phyloP scores from a whole-genome alignment of 1,284 basidiomycete genomes.

The Veloboletus limbatus region DNA sequence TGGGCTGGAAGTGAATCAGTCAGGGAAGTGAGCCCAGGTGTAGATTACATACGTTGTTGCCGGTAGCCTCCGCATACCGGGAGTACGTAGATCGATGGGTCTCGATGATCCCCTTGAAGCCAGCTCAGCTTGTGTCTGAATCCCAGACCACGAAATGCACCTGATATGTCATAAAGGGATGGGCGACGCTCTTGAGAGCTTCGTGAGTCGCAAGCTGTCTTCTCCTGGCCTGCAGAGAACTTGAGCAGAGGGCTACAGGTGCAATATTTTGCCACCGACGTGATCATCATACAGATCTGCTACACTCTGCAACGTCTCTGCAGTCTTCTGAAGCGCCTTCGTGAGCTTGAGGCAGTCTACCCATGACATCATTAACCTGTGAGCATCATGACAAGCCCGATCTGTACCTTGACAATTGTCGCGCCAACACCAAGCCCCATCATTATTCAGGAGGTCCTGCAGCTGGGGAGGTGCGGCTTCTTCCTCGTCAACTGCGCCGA shows the following conservation, averaged over 20 bases:
- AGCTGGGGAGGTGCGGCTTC: slow-evolving; percentile 37
- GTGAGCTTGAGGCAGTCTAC: slow-evolving; percentile 72
- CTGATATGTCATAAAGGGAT: slow-evolving; percentile 68
- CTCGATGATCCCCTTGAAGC: slow-evolving; percentile 60
- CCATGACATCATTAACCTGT: neutral
- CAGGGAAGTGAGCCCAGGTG: neutral
- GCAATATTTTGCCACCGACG: slow-evolving; percentile 41
- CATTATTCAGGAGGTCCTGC: slow-evolving; percentile 58
- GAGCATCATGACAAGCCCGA: neutral
- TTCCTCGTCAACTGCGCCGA: slow-evolving; percentile 48
- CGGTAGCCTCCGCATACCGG: slow-evolving; percentile 55
- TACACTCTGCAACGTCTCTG: slow-evolving; percentile 70
- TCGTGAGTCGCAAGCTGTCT: slow-evolving; percentile 75
- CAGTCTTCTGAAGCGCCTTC: slow-evolving; percentile 75
- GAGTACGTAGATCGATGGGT: slow-evolving; percentile 67
- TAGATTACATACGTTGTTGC: slow-evolving; percentile 36
- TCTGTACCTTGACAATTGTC: slow-evolving; percentile 63
- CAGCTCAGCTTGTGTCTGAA: neutral
- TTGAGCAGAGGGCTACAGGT: slow-evolving; percentile 8
- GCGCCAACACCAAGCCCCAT: slow-evolving; percentile 85
- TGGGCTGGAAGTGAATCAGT: slow-evolving; percentile 38
- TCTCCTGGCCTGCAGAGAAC: slow-evolving; percentile 55
- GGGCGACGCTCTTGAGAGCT: slow-evolving; percentile 68
- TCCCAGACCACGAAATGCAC: slow-evolving; percentile 36
- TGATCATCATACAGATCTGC: slow-evolving; percentile 79